Conservation (phyloP, 2,329 filamentous ascomycete species). For the Colletotrichum liaoningense region DNA sequence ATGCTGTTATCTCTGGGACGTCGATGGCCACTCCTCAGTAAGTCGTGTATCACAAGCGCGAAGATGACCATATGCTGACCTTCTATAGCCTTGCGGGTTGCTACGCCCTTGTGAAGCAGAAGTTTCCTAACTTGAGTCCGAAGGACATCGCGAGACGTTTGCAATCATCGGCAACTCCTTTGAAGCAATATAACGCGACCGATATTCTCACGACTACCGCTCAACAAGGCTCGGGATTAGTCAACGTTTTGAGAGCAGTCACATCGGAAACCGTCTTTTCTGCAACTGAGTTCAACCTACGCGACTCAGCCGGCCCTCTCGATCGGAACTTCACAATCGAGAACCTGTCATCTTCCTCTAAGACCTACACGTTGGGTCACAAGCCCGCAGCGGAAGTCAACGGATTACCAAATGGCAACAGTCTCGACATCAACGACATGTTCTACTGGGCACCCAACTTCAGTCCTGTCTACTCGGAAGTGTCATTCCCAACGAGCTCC, state of each 20-base stretch:
- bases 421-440: constrained; percentile 9
- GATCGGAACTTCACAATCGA: constrained; percentile 22
- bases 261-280: constrained; percentile 14
- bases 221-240: constrained; percentile 25
- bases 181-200: constrained; percentile 1
- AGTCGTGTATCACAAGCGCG: neutral
- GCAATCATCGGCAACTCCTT: constrained; percentile 19
- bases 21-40: constrained; percentile 32
- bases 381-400: constrained; percentile 18
- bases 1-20: constrained; percentile 29
- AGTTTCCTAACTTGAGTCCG: neutral
- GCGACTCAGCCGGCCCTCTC: neutral
- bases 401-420: constrained; percentile 10
- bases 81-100: constrained; percentile 18
- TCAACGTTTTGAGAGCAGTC: constrained; percentile 18
- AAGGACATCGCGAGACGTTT: constrained; percentile 17
- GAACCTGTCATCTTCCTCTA: constrained; percentile 8
- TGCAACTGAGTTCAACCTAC: constrained; percentile 21
- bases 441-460: constrained; percentile 28
- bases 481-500: neutral
- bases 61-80: neutral
- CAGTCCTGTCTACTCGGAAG: constrained; percentile 7
- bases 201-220: constrained; percentile 13
- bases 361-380: constrained; percentile 22
- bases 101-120: constrained; percentile 26